Evolutionary conservation across 2,329 filamentous ascomycete genomes (phyloP).

Genomic region (Penicillium sp.): DNA sequence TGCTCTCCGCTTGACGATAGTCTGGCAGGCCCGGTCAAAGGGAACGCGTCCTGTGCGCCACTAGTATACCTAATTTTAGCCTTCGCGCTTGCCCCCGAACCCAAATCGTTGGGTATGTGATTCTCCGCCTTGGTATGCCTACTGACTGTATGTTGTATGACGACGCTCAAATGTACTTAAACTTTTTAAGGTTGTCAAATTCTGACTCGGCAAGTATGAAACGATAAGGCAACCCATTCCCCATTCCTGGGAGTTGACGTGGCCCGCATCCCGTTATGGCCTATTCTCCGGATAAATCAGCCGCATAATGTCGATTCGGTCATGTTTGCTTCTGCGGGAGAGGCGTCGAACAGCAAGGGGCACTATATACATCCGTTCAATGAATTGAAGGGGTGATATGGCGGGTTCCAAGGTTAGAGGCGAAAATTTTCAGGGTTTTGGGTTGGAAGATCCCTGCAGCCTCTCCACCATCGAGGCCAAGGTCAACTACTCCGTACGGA

Average conservation of each 20-base stretch:
- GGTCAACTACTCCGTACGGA: conserved; percentile 12
- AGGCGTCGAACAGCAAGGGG: neutral
- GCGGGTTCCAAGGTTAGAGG: neutral
- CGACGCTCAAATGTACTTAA: neutral
- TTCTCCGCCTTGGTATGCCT: neutral
- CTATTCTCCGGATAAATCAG: conserved; percentile 17
- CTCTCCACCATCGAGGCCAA: conserved; percentile 20
- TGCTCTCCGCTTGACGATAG: neutral
- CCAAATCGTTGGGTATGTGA: neutral
- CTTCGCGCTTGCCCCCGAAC: neutral
- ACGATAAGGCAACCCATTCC: neutral
- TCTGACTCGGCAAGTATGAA: neutral
- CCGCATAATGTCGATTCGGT: neutral
- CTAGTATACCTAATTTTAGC: conserved; percentile 2
- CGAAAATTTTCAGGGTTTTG: conserved; percentile 6
- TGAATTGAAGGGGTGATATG: neutral
- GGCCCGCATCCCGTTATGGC: conserved; percentile 6
- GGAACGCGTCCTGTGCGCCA: conserved; percentile 13
- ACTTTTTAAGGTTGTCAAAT: neutral
- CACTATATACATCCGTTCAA: neutral
- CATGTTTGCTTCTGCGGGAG: neutral
- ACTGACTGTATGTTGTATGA: neutral
- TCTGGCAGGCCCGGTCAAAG: neutral
- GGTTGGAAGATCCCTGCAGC: neutral
- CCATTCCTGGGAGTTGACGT: neutral